Evolutionary conservation across 2,329 filamentous ascomycete species (phyloP).

Genomic region (Alternaria sp.): DNA sequence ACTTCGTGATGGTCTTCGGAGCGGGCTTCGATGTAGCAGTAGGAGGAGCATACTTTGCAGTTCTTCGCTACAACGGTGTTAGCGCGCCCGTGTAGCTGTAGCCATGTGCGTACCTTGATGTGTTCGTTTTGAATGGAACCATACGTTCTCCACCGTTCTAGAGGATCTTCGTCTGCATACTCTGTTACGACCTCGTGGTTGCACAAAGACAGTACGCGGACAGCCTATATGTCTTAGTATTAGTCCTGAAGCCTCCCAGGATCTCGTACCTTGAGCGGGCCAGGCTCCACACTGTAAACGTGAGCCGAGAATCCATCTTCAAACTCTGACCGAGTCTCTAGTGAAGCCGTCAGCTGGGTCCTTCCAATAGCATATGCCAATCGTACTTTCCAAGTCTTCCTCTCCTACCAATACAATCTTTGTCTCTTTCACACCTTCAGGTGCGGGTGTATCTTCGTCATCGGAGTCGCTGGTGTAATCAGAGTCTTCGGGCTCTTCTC

Average conservation of each 20-base stretch:
- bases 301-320: conserved; percentile 79
- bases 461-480: conserved; percentile 26
- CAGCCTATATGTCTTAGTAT: conserved; percentile 58
- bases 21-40: conserved; percentile 32
- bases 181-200: conserved; percentile 67
- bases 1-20: conserved; percentile 15
- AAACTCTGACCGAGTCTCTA: conserved; percentile 72
- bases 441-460: conserved; percentile 50
- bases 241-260: background rate
- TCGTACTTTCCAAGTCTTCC: conserved; percentile 71
- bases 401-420: conserved; percentile 74
- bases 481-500: conserved; percentile 39
- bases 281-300: conserved; percentile 81
- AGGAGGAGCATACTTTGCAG: conserved; percentile 47
- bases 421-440: conserved; percentile 54
- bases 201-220: conserved; percentile 74
- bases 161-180: conserved; percentile 63
- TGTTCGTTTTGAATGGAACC: conserved; percentile 77
- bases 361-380: background rate
- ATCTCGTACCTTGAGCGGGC: conserved; percentile 66
- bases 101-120: conserved; percentile 57
- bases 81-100: conserved; percentile 8
- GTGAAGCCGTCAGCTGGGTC: conserved; percentile 15
- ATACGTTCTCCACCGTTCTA: conserved; percentile 66
- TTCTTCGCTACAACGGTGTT: conserved; percentile 49